Evolutionary conservation across 2,329 filamentous ascomycete species (phyloP).

Genomic region (Monilinia aucupariae): DNA sequence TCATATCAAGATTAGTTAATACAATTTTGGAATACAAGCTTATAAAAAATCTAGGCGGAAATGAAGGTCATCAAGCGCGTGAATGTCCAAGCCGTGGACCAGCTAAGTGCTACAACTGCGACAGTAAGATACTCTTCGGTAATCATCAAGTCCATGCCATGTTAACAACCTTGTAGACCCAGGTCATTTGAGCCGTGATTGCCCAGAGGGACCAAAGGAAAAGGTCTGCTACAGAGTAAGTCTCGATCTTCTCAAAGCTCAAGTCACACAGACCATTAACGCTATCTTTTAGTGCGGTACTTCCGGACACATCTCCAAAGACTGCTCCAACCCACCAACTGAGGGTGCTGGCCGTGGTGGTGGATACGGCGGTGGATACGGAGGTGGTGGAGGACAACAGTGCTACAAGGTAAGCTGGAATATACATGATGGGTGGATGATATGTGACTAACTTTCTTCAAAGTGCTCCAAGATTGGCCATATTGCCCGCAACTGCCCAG

Average conservation of each 20-base stretch:
- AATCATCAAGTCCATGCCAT: constrained; percentile 31
- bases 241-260: not conserved
- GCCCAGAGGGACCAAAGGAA: constrained; percentile 83
- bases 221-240: constrained; percentile 65
- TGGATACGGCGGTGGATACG: constrained; percentile 34
- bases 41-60: constrained; percentile 53
- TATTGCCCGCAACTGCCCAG: constrained; percentile 86
- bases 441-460: constrained; percentile 13
- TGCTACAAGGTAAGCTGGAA: constrained; percentile 67
- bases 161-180: constrained; percentile 40
- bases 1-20: not conserved
- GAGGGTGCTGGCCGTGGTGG: constrained; percentile 33
- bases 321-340: constrained; percentile 41
- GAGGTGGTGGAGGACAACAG: constrained; percentile 52
- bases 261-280: not conserved
- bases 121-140: constrained; percentile 50
- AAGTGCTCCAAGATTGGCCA: constrained; percentile 91
- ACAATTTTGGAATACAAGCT: constrained; percentile 19
- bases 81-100: constrained; percentile 82
- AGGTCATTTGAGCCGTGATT: constrained; percentile 88
- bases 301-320: constrained; percentile 85
- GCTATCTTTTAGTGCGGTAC: constrained; percentile 53
- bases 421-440: not conserved
- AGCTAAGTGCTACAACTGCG: constrained; percentile 82
- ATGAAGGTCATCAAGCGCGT: constrained; percentile 69